Evolutionary conservation across 2,329 filamentous ascomycete genomes (phyloP).

Genomic region (Coniella vitis): DNA sequence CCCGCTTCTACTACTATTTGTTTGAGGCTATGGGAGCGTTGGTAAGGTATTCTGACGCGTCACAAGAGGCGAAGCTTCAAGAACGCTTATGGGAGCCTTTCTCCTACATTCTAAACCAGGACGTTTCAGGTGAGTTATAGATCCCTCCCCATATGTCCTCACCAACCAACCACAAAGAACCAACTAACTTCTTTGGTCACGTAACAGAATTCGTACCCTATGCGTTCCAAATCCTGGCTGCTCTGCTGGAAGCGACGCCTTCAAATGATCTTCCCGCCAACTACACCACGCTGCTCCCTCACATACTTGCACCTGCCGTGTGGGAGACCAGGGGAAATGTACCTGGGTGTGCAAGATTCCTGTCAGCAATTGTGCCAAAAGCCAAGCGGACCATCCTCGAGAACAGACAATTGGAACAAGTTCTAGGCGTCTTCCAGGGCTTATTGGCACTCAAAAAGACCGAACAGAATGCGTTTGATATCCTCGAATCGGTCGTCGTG

Average conservation of each 20-base stretch:
- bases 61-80: conserved; percentile 68
- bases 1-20: conserved; percentile 96
- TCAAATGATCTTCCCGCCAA: conserved; percentile 70
- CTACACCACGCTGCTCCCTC: conserved; percentile 71
- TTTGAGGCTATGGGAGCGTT: conserved; percentile 92
- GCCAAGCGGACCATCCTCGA: conserved; percentile 65
- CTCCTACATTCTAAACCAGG: conserved; percentile 69
- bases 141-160: too few relatives aligned
- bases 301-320: conserved; percentile 70
- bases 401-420: conserved; percentile 75
- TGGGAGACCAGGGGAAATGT: conserved; percentile 95
- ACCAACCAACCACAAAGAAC: too few relatives aligned
- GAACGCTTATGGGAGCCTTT: conserved; percentile 78
- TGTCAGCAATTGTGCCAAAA: conserved; percentile 77
- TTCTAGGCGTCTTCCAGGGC: conserved; percentile 95
- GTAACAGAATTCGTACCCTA: conserved; percentile 83
- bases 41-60: conserved; percentile 61
- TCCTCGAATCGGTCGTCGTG: conserved; percentile 73
- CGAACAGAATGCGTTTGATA: conserved; percentile 80
- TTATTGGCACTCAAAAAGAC: conserved; percentile 75
- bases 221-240: conserved; percentile 90
- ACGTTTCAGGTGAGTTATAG: conserved; percentile 59
- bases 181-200: background rate
- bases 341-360: conserved; percentile 77
- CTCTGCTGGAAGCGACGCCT: conserved; percentile 80